phyloP scores from a whole-genome alignment of 257 asterid species.

The Solanum paucissectum region DNA sequence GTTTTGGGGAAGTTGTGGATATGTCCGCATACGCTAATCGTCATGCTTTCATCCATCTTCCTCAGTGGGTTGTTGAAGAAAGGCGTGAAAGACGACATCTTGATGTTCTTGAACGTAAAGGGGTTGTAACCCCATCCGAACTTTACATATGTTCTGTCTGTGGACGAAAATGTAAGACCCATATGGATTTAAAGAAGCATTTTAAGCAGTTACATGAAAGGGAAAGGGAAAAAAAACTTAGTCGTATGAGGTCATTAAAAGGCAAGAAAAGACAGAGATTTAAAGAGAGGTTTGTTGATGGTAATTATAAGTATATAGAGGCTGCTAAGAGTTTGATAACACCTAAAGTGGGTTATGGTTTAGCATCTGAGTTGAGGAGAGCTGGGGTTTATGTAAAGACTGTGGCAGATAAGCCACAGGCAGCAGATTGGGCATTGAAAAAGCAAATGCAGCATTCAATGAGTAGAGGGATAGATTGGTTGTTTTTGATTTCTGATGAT shows the following conservation, averaged over 20 bases:
- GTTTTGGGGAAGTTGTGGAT: conserved; percentile 67
- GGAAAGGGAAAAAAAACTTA: conserved; percentile 76
- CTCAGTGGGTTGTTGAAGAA: conserved; percentile 72
- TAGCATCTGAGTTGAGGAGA: conserved; percentile 68
- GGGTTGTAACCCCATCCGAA: conserved; percentile 24
- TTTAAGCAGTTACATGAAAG: conserved; percentile 73
- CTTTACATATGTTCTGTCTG: conserved; percentile 75
- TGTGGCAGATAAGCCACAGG: conserved; percentile 88
- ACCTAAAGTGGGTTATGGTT: conserved; percentile 71
- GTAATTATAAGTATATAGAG: conserved; percentile 66
- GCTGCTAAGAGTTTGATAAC: conserved; percentile 55
- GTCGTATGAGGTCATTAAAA: conserved; percentile 63
- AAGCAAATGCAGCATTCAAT: conserved; percentile 87
- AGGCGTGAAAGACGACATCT: conserved; percentile 51
- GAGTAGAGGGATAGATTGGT: conserved; percentile 89
- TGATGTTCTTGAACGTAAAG: conserved; percentile 62
- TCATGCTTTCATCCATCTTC: conserved; percentile 81
- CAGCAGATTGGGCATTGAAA: conserved; percentile 95
- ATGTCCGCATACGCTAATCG: conserved; percentile 85
- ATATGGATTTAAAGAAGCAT: conserved; percentile 72
- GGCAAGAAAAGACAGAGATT: conserved; percentile 80
- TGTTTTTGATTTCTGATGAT: conserved; percentile 77
- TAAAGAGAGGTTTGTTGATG: conserved; percentile 61
- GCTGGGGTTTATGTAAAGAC: conserved; percentile 90
- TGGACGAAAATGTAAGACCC: conserved; percentile 67